Evolutionary conservation across 202 grass and related monocot genomes (phyloP).

Genomic region (Schoenoplectus triqueter): DNA sequence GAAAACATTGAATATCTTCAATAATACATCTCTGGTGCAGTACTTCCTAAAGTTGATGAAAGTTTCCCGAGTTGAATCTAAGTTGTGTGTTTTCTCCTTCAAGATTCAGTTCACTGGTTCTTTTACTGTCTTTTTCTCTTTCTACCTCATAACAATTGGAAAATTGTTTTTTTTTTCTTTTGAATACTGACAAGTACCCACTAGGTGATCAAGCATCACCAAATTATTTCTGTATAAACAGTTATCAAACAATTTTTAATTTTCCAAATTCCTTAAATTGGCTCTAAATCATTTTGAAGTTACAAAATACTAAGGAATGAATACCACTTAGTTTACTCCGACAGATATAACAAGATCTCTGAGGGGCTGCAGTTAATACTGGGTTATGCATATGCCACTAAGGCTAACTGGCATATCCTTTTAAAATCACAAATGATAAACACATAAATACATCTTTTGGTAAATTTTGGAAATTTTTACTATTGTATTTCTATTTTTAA

Average conservation of each 20-base stretch:
- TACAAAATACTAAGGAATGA: neutral
- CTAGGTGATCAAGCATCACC: too few relatives aligned
- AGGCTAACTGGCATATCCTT: too few relatives aligned
- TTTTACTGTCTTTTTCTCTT: neutral
- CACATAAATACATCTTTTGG: too few relatives aligned
- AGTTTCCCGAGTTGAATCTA: conserved; percentile 83
- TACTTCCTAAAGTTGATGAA: conserved; percentile 97
- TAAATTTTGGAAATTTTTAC: too few relatives aligned
- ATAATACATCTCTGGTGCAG: conserved; percentile 49
- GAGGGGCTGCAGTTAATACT: too few relatives aligned
- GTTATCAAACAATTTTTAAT: too few relatives aligned
- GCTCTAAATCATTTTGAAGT: conserved; percentile 3
- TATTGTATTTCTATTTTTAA: too few relatives aligned
- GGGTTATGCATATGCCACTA: too few relatives aligned
- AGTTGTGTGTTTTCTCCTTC: conserved; percentile 76
- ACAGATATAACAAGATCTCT: neutral
- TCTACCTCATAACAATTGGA: neutral
- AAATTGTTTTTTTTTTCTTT: conserved; percentile 12
- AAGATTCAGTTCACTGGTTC: conserved; percentile 92
- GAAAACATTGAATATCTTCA: conserved; percentile 35
- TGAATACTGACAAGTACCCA: neutral
- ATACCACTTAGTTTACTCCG: too few relatives aligned
- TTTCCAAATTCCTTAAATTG: neutral
- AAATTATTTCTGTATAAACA: too few relatives aligned
- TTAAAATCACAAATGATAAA: too few relatives aligned